These are phyloP conservation scores for Magnolia changhungtana DNA, from an alignment of 164 flowering plant species.

Conservation along the genomic window DNA sequence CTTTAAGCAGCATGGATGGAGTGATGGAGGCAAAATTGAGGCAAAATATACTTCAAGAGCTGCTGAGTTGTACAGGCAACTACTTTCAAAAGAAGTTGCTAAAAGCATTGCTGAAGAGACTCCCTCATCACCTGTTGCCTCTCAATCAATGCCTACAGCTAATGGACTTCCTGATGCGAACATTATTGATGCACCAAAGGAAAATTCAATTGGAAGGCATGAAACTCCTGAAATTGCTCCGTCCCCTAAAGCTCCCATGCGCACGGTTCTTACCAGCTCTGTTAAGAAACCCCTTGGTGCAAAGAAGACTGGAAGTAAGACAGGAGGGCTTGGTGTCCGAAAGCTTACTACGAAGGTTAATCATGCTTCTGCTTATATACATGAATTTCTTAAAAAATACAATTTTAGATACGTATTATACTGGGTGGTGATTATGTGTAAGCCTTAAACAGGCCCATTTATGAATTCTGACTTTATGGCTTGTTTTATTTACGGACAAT, in stretches of 20 bases:
- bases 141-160: conserved; percentile 43
- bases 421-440: neutral
- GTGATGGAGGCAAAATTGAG: conserved; percentile 96
- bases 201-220: conserved; percentile 35
- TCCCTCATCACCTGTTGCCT: conserved; percentile 74
- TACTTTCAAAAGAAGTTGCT: conserved; percentile 92
- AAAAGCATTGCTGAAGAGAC: conserved; percentile 71
- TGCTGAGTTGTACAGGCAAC: conserved; percentile 86
- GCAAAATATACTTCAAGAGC: conserved; percentile 98
- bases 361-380: neutral
- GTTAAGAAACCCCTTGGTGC: conserved; percentile 83
- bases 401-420: no score
- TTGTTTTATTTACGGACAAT: no score
- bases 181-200: conserved; percentile 44
- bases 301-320: conserved; percentile 62
- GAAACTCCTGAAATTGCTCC: conserved; percentile 45
- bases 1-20: conserved; percentile 99
- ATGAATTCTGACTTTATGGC: no score
- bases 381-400: neutral
- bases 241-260: conserved; percentile 53
- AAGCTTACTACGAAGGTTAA: conserved; percentile 83
- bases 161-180: conserved; percentile 64
- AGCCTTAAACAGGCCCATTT: neutral
- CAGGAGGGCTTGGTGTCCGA: conserved; percentile 92
- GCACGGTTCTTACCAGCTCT: conserved; percentile 32